Base-by-base conservation (phyloP, 345 rosid species). In the Eucalyptus polyanthemos region DNA sequence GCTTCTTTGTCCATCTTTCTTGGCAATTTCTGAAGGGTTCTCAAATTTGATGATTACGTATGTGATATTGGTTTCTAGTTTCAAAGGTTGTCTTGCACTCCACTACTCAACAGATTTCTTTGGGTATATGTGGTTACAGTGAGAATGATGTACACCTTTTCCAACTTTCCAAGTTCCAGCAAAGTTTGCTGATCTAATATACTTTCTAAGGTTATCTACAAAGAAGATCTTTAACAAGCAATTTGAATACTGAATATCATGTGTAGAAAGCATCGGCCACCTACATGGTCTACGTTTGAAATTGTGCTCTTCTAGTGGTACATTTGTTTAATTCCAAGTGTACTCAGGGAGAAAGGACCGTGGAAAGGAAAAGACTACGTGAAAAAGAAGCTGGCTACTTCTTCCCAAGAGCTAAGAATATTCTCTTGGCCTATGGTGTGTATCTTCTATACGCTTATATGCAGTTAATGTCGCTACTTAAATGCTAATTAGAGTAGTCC, bases 351-450 rank as follows among this genome's bases (percentile, higher is more conserved):
- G 72, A 95, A 49, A 88, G 90, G 91, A 92, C 90, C 88, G 58
- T 93, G 93, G 90, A 93, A 90, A 86, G 92, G 94, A 88, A 88
- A 91, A 81, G 88, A 54, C 21, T 88, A 87, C 25, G 89, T 96
- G 90, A 95, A 93, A 87, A 91, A 90, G 95, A 90, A 80, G 95
- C 96, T 11, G 50, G 45, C 9, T 89, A 80, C 51, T 88, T 87
- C 72, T 97, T 96, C 90, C 97, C 99, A 45, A 90, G 83, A 47
- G 97, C 99, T n/a, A 96, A 91, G 89, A 92, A 3, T 11, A 1
- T 96, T 88, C 67, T 93, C 87, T 96, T 97, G 69, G 99, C 98
- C n/a, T 97, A 95, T 90, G 99, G 99, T 96, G 49, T 72, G 95
- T 86, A 58, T 60, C 69, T n/a, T 60, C 69, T 60, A 6, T 16